These are phyloP conservation scores for Mrakia gelida DNA, from an alignment of 768 basidiomycete species.

Conservation along the genomic window DNA sequence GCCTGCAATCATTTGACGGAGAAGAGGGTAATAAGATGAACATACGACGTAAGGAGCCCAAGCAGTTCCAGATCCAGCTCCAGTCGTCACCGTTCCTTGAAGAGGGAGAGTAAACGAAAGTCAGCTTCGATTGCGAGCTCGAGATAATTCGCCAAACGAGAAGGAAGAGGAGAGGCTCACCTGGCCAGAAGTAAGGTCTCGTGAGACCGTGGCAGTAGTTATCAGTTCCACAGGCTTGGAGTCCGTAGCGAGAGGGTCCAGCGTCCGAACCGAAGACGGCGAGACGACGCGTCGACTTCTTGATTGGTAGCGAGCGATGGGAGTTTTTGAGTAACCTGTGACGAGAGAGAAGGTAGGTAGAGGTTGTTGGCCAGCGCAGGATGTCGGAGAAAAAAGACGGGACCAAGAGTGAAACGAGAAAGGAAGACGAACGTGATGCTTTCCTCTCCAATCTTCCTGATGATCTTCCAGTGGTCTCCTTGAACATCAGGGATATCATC, in stretches of 20 bases:
- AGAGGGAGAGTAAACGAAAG: not conserved
- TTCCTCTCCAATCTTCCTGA: constrained; percentile 29
- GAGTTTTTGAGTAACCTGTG: constrained; percentile 22
- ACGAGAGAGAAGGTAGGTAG: no score
- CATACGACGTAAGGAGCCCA: constrained; percentile 35
- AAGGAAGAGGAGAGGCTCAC: not conserved
- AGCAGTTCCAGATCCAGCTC: constrained; percentile 13
- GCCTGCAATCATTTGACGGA: no score
- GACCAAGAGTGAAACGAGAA: not conserved
- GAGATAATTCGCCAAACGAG: no score
- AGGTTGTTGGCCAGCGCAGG: no score
- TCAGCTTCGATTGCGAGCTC: not conserved
- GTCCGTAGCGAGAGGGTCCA: constrained; percentile 13
- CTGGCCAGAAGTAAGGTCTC: constrained; percentile 21
- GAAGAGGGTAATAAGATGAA: no score
- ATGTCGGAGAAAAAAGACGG: no score
- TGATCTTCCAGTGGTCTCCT: constrained; percentile 38
- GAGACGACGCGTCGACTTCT: not conserved
- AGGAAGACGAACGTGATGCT: constrained; percentile 7
- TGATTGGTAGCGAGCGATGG: constrained; percentile 9
- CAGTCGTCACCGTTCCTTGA: constrained; percentile 14
- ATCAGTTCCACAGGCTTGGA: constrained; percentile 19
- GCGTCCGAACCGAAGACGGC: constrained; percentile 27
- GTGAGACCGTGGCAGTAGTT: constrained; percentile 14
- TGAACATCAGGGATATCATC: constrained; percentile 50